These are phyloP conservation scores for Boletus bicolor DNA, from an alignment of 768 basidiomycete species.

Conservation along the genomic window DNA sequence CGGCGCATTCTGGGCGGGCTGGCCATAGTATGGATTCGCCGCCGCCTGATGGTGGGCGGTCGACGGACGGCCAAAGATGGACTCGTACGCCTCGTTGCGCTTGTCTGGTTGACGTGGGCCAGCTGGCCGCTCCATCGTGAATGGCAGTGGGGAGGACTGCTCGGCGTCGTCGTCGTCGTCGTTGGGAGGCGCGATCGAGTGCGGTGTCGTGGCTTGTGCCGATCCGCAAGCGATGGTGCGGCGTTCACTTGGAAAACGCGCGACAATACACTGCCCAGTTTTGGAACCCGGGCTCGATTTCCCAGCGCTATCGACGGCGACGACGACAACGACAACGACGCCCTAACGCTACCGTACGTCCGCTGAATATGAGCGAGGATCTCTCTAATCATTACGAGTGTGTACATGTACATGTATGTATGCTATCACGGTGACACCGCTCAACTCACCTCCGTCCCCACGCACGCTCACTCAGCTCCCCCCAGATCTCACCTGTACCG, in stretches of 20 bases:
- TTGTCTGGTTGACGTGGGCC: constrained; percentile 68
- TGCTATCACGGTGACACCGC: constrained; percentile 5
- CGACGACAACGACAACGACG: background rate
- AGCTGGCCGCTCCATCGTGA: constrained; percentile 49
- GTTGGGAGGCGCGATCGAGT: constrained; percentile 1
- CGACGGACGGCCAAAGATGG: constrained; percentile 81
- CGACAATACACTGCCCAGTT: constrained; percentile 20
- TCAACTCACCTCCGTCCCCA: constrained; percentile 23
- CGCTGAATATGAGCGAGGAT: background rate
- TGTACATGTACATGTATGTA: constrained; percentile 3
- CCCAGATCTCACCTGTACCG: constrained; percentile 70
- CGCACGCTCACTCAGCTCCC: constrained; percentile 30
- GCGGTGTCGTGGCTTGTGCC: background rate
- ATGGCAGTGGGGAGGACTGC: background rate
- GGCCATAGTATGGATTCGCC: constrained; percentile 12
- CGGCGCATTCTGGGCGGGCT: constrained; percentile 14
- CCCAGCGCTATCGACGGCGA: constrained; percentile 5
- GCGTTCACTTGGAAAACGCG: constrained; percentile 10
- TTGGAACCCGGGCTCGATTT: constrained; percentile 16
- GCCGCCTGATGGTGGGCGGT: constrained; percentile 45
- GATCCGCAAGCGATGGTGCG: constrained; percentile 2
- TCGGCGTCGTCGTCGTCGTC: constrained; percentile 5
- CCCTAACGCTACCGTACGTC: background rate
- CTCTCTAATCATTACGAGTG: constrained; percentile 3
- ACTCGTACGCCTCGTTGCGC: constrained; percentile 78